These are phyloP conservation scores for Laburnicola sp. DNA, from an alignment of 2,329 filamentous ascomycete genomes.

Conservation along the genomic window DNA sequence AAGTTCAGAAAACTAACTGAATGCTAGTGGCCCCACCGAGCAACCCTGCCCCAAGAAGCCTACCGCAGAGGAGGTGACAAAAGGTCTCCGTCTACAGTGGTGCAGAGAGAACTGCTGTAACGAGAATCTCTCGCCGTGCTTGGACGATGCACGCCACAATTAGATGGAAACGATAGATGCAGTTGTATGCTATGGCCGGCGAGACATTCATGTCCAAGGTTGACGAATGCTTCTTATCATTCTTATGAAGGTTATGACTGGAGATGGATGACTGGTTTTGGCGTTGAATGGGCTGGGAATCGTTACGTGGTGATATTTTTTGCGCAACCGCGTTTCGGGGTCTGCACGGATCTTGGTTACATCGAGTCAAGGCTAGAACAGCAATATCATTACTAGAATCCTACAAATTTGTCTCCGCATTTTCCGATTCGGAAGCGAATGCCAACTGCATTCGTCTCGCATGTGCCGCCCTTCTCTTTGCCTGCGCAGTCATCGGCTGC, in stretches of 20 bases:
- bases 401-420: not conserved
- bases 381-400: not conserved
- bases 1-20: too few relatives aligned
- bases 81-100: not conserved
- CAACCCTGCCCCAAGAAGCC: not conserved
- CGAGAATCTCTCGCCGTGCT: not conserved
- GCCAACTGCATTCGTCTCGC: conserved; percentile 31
- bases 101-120: not conserved
- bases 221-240: too few relatives aligned
- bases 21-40: not conserved
- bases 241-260: too few relatives aligned
- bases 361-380: too few relatives aligned
- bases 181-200: not conserved
- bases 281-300: too few relatives aligned
- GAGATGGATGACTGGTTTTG: not conserved
- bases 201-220: too few relatives aligned
- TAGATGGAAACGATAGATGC: not conserved
- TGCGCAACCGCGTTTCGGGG: too few relatives aligned
- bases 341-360: too few relatives aligned
- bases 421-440: conserved; percentile 16
- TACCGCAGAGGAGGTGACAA: not conserved
- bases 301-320: too few relatives aligned
- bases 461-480: conserved; percentile 32
- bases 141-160: not conserved
- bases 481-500: conserved; percentile 25